These are phyloP conservation scores for Aureobasidium lini DNA, from an alignment of 2,329 filamentous ascomycete species.

Conservation along the genomic window DNA sequence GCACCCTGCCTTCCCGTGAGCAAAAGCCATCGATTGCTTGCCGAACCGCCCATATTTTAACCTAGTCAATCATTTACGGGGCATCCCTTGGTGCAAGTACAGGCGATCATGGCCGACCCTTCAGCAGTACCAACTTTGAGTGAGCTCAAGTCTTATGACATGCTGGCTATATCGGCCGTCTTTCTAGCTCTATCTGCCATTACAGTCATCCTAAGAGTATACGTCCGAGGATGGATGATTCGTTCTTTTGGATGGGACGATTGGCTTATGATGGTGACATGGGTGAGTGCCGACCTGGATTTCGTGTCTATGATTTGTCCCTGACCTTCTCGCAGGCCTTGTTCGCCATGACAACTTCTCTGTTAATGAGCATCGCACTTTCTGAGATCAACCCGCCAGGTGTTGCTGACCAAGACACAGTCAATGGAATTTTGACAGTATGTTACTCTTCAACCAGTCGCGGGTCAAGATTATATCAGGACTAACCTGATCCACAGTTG, in stretches of 20 bases:
- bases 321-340: not conserved
- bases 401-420: not conserved
- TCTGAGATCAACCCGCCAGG: not conserved
- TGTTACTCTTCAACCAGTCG: not conserved
- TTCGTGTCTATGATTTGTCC: too few relatives aligned
- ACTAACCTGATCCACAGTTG: constrained; percentile 17
- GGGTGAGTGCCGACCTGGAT: constrained; percentile 22
- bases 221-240: constrained; percentile 33
- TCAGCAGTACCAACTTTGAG: not conserved
- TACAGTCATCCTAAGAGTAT: constrained; percentile 32
- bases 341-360: not conserved
- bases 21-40: not conserved
- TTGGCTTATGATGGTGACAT: constrained; percentile 32
- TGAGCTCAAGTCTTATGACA: constrained; percentile 10
- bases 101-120: not conserved
- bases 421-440: constrained; percentile 7
- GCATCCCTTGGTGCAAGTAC: not conserved
- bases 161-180: not conserved
- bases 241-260: constrained; percentile 40
- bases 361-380: not conserved
- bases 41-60: not conserved
- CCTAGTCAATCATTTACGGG: not conserved
- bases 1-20: not conserved
- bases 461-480: not conserved
- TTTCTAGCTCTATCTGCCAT: constrained; percentile 33